Conservation (phyloP, 2,329 filamentous ascomycete species). For the Coniochaeta ligniaria region DNA sequence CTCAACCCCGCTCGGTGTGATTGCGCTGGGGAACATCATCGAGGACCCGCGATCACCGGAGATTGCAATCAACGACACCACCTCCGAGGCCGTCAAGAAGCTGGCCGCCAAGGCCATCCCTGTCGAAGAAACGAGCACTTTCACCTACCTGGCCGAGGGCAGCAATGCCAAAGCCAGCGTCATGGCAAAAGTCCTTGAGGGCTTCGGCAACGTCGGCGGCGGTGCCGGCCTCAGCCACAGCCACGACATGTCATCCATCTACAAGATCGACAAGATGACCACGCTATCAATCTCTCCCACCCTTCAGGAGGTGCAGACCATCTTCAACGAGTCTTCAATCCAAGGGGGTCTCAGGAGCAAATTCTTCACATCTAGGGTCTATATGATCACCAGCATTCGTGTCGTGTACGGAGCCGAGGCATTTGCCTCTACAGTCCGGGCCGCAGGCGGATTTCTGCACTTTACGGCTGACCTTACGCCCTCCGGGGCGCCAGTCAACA, state of each 20-base stretch:
- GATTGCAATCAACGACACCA: not conserved
- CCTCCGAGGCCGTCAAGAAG: not conserved
- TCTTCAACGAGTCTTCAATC: not conserved
- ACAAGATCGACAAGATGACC: not conserved
- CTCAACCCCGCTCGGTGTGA: not conserved
- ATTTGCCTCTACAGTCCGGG: not conserved
- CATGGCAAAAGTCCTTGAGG: not conserved
- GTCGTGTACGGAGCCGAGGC: not conserved
- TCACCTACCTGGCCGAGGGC: not conserved
- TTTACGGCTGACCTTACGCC: not conserved
- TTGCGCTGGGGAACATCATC: not conserved
- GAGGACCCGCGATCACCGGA: not conserved
- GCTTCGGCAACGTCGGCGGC: not conserved
- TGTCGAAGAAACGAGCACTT: not conserved
- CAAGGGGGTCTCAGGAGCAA: not conserved
- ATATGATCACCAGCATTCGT: not conserved
- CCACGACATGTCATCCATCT: not conserved
- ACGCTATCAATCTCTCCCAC: not conserved
- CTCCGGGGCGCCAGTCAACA: not conserved
- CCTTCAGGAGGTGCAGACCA: not conserved
- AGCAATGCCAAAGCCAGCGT: not conserved
- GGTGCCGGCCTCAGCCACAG: not conserved
- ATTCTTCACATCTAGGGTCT: not conserved
- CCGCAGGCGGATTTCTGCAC: not conserved
- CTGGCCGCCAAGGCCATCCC: not conserved